Conservation (phyloP, 169 alveolate genomes). For the Plasmodium coatneyi region DNA sequence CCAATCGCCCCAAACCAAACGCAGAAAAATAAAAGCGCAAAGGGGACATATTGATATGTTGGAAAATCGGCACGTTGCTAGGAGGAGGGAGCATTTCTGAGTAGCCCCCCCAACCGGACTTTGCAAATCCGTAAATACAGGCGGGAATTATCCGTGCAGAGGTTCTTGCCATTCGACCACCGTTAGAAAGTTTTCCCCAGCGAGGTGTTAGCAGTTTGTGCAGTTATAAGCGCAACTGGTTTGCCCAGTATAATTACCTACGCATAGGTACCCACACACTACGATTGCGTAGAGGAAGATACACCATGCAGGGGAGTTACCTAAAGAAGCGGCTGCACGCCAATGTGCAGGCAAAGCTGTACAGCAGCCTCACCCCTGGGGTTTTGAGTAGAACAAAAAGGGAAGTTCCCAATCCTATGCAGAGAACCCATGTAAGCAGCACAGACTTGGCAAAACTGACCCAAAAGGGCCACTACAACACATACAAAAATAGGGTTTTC, state of each 20-base stretch:
- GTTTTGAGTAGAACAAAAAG: background rate
- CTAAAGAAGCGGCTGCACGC: background rate
- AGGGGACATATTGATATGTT: background rate
- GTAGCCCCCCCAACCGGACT: background rate
- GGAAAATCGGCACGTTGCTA: background rate
- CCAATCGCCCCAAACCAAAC: background rate
- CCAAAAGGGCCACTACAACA: slow-evolving; percentile 19
- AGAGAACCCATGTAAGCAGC: background rate
- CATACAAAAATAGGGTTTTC: slow-evolving; percentile 47
- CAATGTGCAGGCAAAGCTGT: background rate
- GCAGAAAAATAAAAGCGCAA: background rate
- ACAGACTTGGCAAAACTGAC: slow-evolving; percentile 3
- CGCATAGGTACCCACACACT: background rate
- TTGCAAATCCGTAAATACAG: background rate
- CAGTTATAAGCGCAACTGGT: background rate
- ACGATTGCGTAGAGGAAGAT: background rate
- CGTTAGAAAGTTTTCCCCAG: background rate
- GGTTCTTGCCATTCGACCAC: background rate
- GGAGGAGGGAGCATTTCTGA: background rate
- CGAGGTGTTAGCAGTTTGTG: background rate
- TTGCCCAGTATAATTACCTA: background rate
- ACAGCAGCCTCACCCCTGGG: slow-evolving; percentile 5
- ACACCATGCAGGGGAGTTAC: slow-evolving; percentile 10
- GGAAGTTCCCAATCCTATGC: background rate
- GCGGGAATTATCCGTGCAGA: background rate